Conservation (phyloP, 345 rosid species). For the Brassica carinata region DNA sequence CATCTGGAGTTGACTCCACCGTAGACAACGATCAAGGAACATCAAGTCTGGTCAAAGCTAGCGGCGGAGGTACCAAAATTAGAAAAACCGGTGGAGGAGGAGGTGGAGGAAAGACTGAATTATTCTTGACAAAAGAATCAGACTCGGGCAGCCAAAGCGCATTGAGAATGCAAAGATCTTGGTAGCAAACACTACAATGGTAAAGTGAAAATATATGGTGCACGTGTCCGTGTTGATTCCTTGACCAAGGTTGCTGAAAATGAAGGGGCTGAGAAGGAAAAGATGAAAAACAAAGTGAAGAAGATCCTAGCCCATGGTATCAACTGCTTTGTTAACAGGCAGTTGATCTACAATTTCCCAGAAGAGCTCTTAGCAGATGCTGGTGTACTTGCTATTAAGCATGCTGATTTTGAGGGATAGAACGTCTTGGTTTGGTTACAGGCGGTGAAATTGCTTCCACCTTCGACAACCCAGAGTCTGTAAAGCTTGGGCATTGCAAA, state of each 20-base stretch:
- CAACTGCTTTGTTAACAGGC: slow-evolving; percentile 97
- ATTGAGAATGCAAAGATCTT: slow-evolving; percentile 93
- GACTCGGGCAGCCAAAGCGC: slow-evolving; percentile 94
- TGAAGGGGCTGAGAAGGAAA: slow-evolving; percentile 77
- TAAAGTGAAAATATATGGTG: slow-evolving; percentile 97
- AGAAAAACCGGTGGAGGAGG: background rate
- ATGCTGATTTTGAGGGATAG: slow-evolving; percentile 99
- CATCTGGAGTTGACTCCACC: background rate
- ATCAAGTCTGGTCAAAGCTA: background rate
- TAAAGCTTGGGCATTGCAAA: slow-evolving; percentile 92
- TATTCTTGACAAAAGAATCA: slow-evolving; percentile 98
- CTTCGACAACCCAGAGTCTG: slow-evolving; percentile 97
- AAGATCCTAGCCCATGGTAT: slow-evolving; percentile 90
- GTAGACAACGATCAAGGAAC: background rate
- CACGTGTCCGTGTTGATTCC: slow-evolving; percentile 98
- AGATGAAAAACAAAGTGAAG: too few species aligned
- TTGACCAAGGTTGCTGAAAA: slow-evolving; percentile 96
- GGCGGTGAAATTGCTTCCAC: slow-evolving; percentile 99
- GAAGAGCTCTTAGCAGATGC: slow-evolving; percentile 99
- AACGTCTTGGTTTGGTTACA: slow-evolving; percentile 87
- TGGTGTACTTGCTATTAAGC: slow-evolving; percentile 96
- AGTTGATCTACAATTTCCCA: slow-evolving; percentile 95
- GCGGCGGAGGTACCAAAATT: background rate
- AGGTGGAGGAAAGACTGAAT: slow-evolving; percentile 13
- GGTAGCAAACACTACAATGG: slow-evolving; percentile 99